Percentiles rank a stretch among this genome's conserved stretches.
Evolutionary conservation across 2,329 filamentous ascomycete genomes (phyloP).

Genomic region (Fusarium acutatum): DNA sequence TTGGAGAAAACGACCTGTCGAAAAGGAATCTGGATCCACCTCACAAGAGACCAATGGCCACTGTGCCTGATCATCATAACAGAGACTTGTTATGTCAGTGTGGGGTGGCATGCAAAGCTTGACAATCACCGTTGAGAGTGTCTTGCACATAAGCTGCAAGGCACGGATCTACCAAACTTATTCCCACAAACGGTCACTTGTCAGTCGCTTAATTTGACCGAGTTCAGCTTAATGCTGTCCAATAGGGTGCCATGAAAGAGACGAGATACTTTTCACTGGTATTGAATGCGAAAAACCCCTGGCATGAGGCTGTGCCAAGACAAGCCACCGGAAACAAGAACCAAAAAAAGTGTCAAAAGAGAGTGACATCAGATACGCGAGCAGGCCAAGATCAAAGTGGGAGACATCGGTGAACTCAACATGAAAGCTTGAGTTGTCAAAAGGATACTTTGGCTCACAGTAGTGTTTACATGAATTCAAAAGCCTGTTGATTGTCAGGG

Average conservation of each 20-base stretch:
- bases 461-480: background rate
- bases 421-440: background rate
- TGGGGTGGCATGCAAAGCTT: background rate
- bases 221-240: background rate
- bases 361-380: conserved; percentile 1
- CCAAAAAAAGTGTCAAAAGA: conserved; percentile 1
- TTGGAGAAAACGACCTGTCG: background rate
- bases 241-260: background rate
- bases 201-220: background rate
- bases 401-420: no score
- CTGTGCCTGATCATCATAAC: background rate
- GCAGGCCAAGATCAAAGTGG: no score
- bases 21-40: background rate
- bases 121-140: background rate
- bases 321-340: conserved; percentile 12
- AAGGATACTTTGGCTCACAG: accelerated
- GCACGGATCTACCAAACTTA: conserved; percentile 15
- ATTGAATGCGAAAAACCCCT: conserved; percentile 1
- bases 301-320: background rate
- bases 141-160: background rate
- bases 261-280: background rate
- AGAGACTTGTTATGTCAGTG: background rate
- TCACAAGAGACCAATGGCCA: background rate
- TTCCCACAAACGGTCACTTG: background rate
- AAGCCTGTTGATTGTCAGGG: accelerated